Base-by-base conservation (phyloP, 2,329 filamentous ascomycete genomes). In the Rutstroemia sydowiana region DNA sequence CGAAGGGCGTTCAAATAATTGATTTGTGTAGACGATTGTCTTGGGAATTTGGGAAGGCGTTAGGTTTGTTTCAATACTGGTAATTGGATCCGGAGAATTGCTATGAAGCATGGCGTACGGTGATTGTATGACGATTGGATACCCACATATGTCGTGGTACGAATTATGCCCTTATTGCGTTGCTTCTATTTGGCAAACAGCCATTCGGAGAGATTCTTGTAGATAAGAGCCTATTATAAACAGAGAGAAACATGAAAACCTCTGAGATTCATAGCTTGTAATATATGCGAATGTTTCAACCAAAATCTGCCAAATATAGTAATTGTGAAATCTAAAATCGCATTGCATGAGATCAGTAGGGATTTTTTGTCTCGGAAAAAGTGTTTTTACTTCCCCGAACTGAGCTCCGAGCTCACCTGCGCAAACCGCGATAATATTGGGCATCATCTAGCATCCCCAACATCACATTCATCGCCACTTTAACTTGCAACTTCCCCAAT, bases 1-100 rank as follows among this genome's bases (percentile, higher is more conserved):
- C 4, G 58, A 60, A 39, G 54, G 32, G n/a, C 54, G 47, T 55
- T 57, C 31, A 51, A 60, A 58, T 61, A 60, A 48, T n/a, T 48
- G 46, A 41, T 21, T 41, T 23, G 26, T 41, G 10, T 30, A 48
- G 40, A 48, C 41, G 40, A 26, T 45, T 55, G 26, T 31, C 40
- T 23, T 37, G 26, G 28, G 36, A 23, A 60, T n/a, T 31, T 42
- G 47, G 48, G 36, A 51, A 23, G 45, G 49, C 20, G 46, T 40
- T 50, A 43, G 45, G 36, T 28, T 53, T 48, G 48, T 45, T 16
- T 34, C 51, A 40, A 32, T 36, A 36, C 21, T 26, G 47, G 48
- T 26, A 14, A 28, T 45, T 40, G 26, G 10, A 40, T 45, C 41
- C 13, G 18, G 36, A 31, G 16, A 30, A 45, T 40, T 40, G 36